Base-by-base conservation (phyloP, 306 rosid genomes). In the Senna siamea region DNA sequence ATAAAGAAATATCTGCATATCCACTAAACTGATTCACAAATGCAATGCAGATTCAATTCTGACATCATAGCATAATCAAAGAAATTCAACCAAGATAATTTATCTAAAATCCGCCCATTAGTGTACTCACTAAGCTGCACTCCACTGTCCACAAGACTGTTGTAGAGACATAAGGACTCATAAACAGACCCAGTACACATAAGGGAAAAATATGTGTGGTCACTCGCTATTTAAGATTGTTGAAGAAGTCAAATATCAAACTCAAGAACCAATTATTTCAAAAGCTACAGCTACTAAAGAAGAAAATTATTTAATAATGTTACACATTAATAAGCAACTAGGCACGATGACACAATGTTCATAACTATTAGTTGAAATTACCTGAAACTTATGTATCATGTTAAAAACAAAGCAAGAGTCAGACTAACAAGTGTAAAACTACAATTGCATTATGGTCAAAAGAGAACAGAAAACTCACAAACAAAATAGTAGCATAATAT, bases 401-500 rank as follows among this genome's bases (percentile, higher is more conserved):
- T 46, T 46, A 15, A 66, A 47, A 75, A 53, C 20, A n/a, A 3
- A 37, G 51, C 14, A 20, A 34, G 53, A 43, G 72, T 61, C 50
- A 62, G n/a, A 43, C 59, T n/a, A n/a, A n/a, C n/a, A n/a, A n/a
- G 47, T 44, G 11, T 11, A 34, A 60, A 47, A 20, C 73, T 38
- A 32, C 43, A 38, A 53, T 34, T 44, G 38, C 65, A 26, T 64
- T 48, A 63, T 46, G 18, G 41, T 26, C 43, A 70, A 74, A 54
- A 70, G 15, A 47, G 50, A 48, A 32, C 15, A 54, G 30, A 32
- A 51, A 82, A 53, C 35, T 22, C 18, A 35, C 41, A 65, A 19
- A 19, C 46, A 52, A 43, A 72, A 69, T 34, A 69, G 20, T 41
- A 64, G 48, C 30, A 80, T 34, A 48, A 64, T 71, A 85, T 84